Evolutionary conservation across 306 rosid species (phyloP).

Genomic region (Cajanus cajan): DNA sequence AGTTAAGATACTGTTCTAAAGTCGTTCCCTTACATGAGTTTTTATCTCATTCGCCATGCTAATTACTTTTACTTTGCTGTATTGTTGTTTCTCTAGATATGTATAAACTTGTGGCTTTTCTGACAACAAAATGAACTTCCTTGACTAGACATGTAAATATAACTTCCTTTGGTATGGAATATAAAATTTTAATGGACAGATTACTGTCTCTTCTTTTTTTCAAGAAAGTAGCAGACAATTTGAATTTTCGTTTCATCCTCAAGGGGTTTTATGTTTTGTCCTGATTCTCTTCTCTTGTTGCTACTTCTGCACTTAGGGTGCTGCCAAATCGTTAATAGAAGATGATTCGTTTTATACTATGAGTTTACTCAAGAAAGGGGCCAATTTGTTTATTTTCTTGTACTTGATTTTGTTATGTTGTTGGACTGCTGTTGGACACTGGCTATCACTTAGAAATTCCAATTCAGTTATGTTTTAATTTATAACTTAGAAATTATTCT

Average conservation of each 20-base stretch:
- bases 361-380: slow-evolving; percentile 93
- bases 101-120: background rate
- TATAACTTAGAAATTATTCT: no score
- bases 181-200: background rate
- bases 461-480: no score
- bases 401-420: no score
- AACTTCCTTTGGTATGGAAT: background rate
- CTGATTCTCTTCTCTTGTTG: slow-evolving; percentile 8
- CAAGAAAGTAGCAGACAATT: background rate
- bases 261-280: slow-evolving; percentile 2
- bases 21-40: background rate
- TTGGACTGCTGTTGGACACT: no score
- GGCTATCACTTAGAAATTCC: no score
- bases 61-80: background rate
- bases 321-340: slow-evolving; percentile 94
- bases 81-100: background rate
- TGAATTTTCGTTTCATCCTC: slow-evolving; percentile 12
- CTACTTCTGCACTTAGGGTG: slow-evolving; percentile 50
- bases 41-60: background rate
- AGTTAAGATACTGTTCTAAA: background rate
- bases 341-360: slow-evolving; percentile 92
- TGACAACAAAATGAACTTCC: background rate
- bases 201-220: background rate
- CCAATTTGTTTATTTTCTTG: no score
- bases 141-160: background rate